Conservation (phyloP, 1,139 yeast genomes). For the Yamadazyma spencermartinsiae region DNA sequence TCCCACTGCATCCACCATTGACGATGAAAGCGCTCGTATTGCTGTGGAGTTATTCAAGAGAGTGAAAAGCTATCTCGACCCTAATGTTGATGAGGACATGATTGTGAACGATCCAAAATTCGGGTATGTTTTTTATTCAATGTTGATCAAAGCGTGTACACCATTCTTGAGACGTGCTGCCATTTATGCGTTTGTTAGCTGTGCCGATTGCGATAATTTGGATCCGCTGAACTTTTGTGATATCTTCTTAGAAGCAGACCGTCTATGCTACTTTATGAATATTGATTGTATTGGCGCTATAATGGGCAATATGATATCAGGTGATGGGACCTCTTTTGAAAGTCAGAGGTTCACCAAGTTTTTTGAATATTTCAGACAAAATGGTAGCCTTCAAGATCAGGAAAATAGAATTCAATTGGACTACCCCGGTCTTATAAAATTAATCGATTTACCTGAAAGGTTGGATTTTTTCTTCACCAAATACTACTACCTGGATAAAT, state of each 20-base stretch:
- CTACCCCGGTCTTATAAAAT: slow-evolving; percentile 65
- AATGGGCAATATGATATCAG: slow-evolving; percentile 17
- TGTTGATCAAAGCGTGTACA: slow-evolving; percentile 56
- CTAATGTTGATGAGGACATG: slow-evolving; percentile 13
- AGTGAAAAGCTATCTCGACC: slow-evolving; percentile 10
- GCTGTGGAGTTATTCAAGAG: slow-evolving; percentile 19
- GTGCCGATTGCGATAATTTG: slow-evolving; percentile 55
- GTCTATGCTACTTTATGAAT: slow-evolving; percentile 53
- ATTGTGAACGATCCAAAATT: slow-evolving; percentile 21
- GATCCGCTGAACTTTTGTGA: slow-evolving; percentile 20
- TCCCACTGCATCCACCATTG: slow-evolving; percentile 29
- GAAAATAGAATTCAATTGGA: slow-evolving; percentile 33
- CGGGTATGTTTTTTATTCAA: slow-evolving; percentile 48
- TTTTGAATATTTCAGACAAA: slow-evolving; percentile 12
- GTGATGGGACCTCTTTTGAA: slow-evolving; percentile 16
- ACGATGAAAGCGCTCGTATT: slow-evolving; percentile 18
- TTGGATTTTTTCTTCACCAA: slow-evolving; percentile 70
- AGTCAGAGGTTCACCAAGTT: slow-evolving; percentile 21
- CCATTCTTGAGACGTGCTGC: slow-evolving; percentile 72
- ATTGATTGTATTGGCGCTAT: slow-evolving; percentile 34
- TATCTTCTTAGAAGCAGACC: slow-evolving; percentile 54
- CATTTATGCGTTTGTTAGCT: slow-evolving; percentile 56
- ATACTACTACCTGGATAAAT: slow-evolving; percentile 48
- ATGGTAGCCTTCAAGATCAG: slow-evolving; percentile 5
- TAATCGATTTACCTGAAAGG: slow-evolving; percentile 64